These are phyloP conservation scores for Venturiaceae sp. DNA, from an alignment of 2,329 filamentous ascomycete species.

Conservation along the genomic window DNA sequence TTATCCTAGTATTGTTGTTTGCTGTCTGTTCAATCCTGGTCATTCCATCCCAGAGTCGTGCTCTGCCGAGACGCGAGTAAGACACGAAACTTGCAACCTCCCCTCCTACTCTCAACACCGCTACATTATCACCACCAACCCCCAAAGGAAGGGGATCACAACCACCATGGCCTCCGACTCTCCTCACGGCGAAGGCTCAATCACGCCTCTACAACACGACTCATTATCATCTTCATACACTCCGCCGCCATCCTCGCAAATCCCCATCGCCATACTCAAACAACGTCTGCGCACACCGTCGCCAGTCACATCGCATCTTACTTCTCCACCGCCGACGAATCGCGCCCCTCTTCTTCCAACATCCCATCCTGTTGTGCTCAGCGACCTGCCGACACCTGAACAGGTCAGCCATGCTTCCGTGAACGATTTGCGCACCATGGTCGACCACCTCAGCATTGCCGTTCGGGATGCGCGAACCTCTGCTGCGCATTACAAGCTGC, in stretches of 20 bases:
- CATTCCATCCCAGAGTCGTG: background rate
- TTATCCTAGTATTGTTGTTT: too few species aligned
- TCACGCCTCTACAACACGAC: slow-evolving; percentile 26
- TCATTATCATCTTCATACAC: slow-evolving; percentile 49
- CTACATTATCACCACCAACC: background rate
- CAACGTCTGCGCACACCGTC: slow-evolving; percentile 35
- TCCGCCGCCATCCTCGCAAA: slow-evolving; percentile 53
- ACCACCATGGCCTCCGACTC: background rate
- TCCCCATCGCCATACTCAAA: slow-evolving; percentile 26
- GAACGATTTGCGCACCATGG: slow-evolving; percentile 43
- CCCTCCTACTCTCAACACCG: background rate
- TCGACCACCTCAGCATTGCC: slow-evolving; percentile 40
- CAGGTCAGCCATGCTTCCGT: slow-evolving; percentile 43
- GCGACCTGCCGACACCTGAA: slow-evolving; percentile 32
- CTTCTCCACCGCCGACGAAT: slow-evolving; percentile 37
- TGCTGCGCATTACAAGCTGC: slow-evolving; percentile 81
- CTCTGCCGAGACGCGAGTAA: background rate
- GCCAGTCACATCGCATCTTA: slow-evolving; percentile 37
- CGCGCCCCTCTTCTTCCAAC: background rate
- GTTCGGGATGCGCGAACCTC: slow-evolving; percentile 68
- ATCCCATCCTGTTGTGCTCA: slow-evolving; percentile 12
- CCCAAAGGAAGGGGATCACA: too few species aligned
- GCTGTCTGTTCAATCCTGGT: background rate
- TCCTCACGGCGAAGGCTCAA: slow-evolving; percentile 13
- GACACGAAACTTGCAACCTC: too few species aligned